Base-by-base conservation (phyloP, 768 basidiomycete genomes). In the Podaxis carcinomalis region DNA sequence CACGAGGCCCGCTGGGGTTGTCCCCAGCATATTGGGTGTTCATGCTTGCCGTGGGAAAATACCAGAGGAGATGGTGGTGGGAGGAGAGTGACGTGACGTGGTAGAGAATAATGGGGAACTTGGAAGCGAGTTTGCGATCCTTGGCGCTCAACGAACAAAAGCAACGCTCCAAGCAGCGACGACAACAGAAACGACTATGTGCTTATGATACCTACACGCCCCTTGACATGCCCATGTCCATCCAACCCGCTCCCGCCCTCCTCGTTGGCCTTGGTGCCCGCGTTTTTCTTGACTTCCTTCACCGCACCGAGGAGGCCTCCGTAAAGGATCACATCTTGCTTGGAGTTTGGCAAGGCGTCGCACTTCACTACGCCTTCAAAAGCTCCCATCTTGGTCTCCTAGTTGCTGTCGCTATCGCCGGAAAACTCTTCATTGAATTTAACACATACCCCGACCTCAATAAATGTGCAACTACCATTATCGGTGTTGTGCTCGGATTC, bases 321-420 rank as follows among this genome's bases (percentile, higher is more conserved):
- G 71, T 87, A 44, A 81, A 81, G 62, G 83, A 89, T 67, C 78
- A 80, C 66, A 73, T 91, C 69, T 83, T 93, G 59, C 73, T 82
- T 54, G 90, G 90, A 54, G 80, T 87, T 66, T 86, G 88, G 80
- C 88, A 91, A 71, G 90, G 90, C 53, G 83, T 89, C 64, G 87
- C 82, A 25, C 76, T 93, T 55, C 87, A 90, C 67, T 87, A 83
- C 67, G 78, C 87, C 57, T 79, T 83, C 63, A 83, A 82, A 68
- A 78, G 80, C 58, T 78, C 80, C 51, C 76, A 78, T 62, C 73
- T 88, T 37, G 80, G 81, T 39, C 73, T 88, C 67, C 74, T 80
- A 53, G 81, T 88, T 46, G 85, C 78, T 56, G 75, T 85, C 47
- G 80, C 76, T 51, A 83, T 90, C 64, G 77, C 77, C 44, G 80